These are phyloP conservation scores for Warburgia ugandensis DNA, from an alignment of 164 flowering plant genomes.

Conservation along the genomic window DNA sequence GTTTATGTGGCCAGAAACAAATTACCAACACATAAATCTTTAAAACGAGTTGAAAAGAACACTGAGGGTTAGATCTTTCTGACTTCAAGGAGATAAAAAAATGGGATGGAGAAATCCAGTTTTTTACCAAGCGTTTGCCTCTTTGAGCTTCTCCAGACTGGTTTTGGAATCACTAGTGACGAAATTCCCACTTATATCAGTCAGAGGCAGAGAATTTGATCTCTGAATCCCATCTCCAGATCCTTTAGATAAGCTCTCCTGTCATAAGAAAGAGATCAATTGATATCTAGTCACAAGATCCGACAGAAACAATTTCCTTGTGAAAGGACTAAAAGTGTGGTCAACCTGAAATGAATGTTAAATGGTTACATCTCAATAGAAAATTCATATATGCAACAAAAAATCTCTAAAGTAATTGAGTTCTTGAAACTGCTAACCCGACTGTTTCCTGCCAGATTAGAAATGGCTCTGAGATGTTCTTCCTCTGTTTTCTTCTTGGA, in stretches of 20 bases:
- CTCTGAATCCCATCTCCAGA: conserved; percentile 17
- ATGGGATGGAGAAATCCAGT: neutral
- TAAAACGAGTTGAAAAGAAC: neutral
- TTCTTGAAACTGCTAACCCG: conserved; percentile 9
- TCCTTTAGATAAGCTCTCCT: conserved; percentile 12
- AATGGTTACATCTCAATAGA: neutral
- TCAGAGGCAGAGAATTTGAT: conserved; percentile 36
- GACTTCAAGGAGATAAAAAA: too few species aligned
- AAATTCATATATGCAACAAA: neutral
- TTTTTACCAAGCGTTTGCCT: conserved; percentile 43
- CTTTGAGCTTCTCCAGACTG: conserved; percentile 23
- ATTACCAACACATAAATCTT: too few species aligned
- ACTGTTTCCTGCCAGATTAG: conserved; percentile 11
- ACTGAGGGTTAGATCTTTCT: neutral
- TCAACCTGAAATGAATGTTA: neutral
- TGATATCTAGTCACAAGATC: neutral
- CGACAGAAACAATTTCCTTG: neutral
- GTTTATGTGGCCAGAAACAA: too few species aligned
- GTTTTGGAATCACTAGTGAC: conserved; percentile 13
- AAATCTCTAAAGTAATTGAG: neutral
- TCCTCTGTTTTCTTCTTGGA: conserved; percentile 54
- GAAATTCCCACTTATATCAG: conserved; percentile 10
- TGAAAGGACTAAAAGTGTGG: neutral
- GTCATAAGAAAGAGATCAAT: conserved; percentile 4
- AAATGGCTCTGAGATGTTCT: conserved; percentile 43